A percentile compares a stretch with the other conserved stretches of the same genome.
phyloP scores from a whole-genome alignment of 768 basidiomycete species.

The Auriculariales sp. region DNA sequence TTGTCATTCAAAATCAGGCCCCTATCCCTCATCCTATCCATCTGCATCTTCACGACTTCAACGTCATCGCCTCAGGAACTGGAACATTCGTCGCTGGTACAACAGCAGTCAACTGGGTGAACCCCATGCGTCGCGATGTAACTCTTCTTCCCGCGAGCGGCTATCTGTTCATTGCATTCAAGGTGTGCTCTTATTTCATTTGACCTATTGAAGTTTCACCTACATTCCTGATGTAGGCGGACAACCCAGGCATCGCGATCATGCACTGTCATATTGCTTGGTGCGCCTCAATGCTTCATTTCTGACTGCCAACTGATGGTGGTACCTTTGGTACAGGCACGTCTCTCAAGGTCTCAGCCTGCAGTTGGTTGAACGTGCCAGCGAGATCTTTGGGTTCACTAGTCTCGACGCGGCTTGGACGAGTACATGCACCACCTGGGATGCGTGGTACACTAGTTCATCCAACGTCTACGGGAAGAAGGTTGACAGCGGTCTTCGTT shows the following conservation, averaged over 20 bases:
- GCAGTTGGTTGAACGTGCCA: not conserved
- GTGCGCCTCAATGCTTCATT: too few relatives aligned
- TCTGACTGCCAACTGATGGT: too few relatives aligned
- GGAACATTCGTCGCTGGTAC: not conserved
- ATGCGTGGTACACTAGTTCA: not conserved
- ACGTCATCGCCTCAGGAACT: not conserved
- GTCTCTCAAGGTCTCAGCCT: conserved; percentile 1
- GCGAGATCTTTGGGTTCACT: not conserved
- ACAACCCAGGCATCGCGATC: conserved; percentile 4
- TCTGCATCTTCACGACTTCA: conserved; percentile 14
- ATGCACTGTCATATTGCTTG: conserved; percentile 5
- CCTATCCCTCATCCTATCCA: conserved; percentile 13
- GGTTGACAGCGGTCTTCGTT: not conserved
- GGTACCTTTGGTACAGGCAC: too few relatives aligned
- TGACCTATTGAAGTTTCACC: not conserved
- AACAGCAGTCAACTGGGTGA: not conserved
- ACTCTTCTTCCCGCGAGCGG: conserved; percentile 2
- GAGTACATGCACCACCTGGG: not conserved
- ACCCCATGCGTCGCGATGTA: conserved; percentile 4
- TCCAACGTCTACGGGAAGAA: not conserved
- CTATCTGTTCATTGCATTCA: not conserved
- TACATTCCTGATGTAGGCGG: not conserved
- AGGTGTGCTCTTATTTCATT: not conserved
- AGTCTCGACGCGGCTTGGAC: not conserved
- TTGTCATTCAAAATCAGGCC: not conserved